Conservation (phyloP, 345 rosid species). For the Combretum micranthum region DNA sequence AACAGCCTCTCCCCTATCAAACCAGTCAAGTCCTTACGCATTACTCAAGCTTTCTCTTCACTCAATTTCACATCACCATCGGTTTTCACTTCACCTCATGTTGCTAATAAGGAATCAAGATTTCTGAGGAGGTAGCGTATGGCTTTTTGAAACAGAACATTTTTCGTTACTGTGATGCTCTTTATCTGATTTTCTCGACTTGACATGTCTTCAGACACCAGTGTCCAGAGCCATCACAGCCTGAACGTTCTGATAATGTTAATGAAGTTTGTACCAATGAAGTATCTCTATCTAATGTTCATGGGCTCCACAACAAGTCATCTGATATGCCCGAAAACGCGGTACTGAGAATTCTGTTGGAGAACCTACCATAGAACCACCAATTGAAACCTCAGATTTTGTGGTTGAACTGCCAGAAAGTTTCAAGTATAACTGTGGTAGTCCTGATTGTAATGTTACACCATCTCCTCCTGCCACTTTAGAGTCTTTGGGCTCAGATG, state of each 20-base stretch:
- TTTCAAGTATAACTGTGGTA: conserved; percentile 38
- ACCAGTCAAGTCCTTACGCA: conserved; percentile 51
- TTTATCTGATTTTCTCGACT: background rate
- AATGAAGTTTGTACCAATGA: conserved; percentile 22
- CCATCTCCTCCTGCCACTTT: conserved; percentile 15
- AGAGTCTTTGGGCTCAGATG: conserved; percentile 21
- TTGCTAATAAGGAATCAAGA: conserved; percentile 64
- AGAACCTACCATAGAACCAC: conserved; percentile 38
- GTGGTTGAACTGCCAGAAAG: conserved; percentile 39
- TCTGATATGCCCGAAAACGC: conserved; percentile 26
- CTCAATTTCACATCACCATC: conserved; percentile 68
- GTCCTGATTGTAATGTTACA: conserved; percentile 28
- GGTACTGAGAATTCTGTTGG: conserved; percentile 35
- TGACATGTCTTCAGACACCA: conserved; percentile 35
- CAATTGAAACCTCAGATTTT: conserved; percentile 26
- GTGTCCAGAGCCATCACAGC: conserved; percentile 38
- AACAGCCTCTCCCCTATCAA: conserved; percentile 88
- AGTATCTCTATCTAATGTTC: conserved; percentile 19
- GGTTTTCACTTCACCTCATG: conserved; percentile 84
- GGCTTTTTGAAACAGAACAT: conserved; percentile 4
- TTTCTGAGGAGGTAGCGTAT: conserved; percentile 53
- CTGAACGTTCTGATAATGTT: conserved; percentile 22
- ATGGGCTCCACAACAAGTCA: conserved; percentile 15
- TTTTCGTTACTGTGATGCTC: background rate
- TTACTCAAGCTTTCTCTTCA: conserved; percentile 60